phyloP scores from a whole-genome alignment of 1,284 basidiomycete genomes.

The Cryptococcus sp. region DNA sequence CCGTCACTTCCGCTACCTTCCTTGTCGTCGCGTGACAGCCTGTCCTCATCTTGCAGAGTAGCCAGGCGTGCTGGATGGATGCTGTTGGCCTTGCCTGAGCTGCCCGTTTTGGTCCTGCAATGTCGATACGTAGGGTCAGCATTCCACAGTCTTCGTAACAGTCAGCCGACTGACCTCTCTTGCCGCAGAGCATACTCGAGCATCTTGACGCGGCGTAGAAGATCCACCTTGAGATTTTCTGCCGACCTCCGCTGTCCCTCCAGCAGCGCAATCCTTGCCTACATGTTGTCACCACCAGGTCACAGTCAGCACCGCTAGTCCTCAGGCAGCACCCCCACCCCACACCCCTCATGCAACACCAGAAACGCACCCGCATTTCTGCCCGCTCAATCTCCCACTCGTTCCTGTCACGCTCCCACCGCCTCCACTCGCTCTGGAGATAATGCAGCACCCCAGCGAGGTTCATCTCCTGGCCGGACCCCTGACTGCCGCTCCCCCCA shows the following conservation, averaged over 20 bases:
- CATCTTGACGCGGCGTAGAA: constrained; percentile 97
- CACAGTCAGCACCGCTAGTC: not conserved
- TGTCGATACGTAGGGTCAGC: not conserved
- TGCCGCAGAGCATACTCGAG: constrained; percentile 91
- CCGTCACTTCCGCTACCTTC: constrained; percentile 46
- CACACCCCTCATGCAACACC: not conserved
- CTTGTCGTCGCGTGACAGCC: constrained; percentile 32
- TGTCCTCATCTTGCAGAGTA: constrained; percentile 47
- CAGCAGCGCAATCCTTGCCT: constrained; percentile 95
- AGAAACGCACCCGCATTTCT: constrained; percentile 83
- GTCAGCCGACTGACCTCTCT: constrained; percentile 67
- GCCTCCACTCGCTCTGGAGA: constrained; percentile 94
- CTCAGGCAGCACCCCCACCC: not conserved
- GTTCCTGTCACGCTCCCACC: constrained; percentile 94
- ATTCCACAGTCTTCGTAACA: not conserved
- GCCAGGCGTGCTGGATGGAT: constrained; percentile 45
- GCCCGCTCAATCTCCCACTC: constrained; percentile 99
- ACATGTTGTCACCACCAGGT: constrained; percentile 5
- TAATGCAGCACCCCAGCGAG: constrained; percentile 95
- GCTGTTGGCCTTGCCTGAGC: constrained; percentile 46
- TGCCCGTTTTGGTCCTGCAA: constrained; percentile 73
- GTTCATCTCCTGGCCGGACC: constrained; percentile 63
- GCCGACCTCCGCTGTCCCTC: constrained; percentile 95
- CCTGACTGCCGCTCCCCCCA: constrained; percentile 27
- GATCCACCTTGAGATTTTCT: constrained; percentile 93